Evolutionary conservation across 2,329 filamentous ascomycete genomes (phyloP), one percentile per base, ranked within the genome.

Genomic region (Xylaria polymorpha): DNA sequence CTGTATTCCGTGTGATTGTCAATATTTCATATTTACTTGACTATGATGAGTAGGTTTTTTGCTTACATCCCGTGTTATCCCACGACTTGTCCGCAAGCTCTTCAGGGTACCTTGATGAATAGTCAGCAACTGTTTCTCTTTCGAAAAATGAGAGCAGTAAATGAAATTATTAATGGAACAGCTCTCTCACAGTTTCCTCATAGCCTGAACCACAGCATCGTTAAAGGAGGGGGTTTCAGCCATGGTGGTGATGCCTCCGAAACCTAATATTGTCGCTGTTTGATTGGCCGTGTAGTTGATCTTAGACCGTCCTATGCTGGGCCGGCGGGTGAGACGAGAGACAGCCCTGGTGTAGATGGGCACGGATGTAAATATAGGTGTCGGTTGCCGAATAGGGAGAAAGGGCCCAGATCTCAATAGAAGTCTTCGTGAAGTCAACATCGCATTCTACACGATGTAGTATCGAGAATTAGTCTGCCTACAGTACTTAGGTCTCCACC

Each of bases 41-140:
- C 41, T 32, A 43, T 48, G n/a, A 51, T 32, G 20, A 56, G 25
- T 3, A 37, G 22, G 22, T 51, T 2, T 2, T 10, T 43, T 79
- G 88, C 75, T 71, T 69, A 79, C 78, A 73, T 65, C 96, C 96
- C n/a, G 97, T 97, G 78, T 99, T 99, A 80, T 99, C 96, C 87
- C 94, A 99, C 73, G 92, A 90, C 74, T 91, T 91, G 78, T 98
- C 96, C 10, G 96, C 96, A 50, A 98, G 85, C 69, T 90, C 89
- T 78, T 97, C 93, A 0, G 96, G 96, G 79, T 97, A 99, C 68
- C 94, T 96, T 59, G 8, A 51, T 3, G 6, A 12, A 53, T 43
- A 29, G 48, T 63, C 22, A 72, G 32, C n/a, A 48, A 59, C n/a
- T 29, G 4, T 35, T 25, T 6, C 14, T 1, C 6, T 18, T 37